These are phyloP conservation scores for Fistulinella prunicolor DNA, from an alignment of 768 basidiomycete species.

Conservation along the genomic window DNA sequence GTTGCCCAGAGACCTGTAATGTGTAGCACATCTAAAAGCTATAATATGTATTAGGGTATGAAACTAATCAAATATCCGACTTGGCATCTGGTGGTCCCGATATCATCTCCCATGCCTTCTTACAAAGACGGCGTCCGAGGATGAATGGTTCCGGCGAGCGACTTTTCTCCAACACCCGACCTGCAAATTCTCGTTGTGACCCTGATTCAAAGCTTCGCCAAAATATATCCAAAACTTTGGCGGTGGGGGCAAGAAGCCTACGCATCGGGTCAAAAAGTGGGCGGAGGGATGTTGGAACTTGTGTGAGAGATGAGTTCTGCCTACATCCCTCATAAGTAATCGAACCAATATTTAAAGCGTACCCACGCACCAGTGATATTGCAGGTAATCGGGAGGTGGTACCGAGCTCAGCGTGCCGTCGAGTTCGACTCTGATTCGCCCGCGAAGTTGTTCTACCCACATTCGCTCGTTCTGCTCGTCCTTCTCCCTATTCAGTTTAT, in stretches of 20 bases:
- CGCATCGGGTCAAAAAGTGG: constrained; percentile 52
- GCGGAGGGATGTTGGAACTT: constrained; percentile 54
- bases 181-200: constrained; percentile 54
- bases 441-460: constrained; percentile 28
- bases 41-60: constrained; percentile 21
- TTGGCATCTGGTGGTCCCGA: constrained; percentile 29
- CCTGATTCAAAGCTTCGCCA: constrained; percentile 55
- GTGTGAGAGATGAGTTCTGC: constrained; percentile 51
- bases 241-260: constrained; percentile 56
- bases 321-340: constrained; percentile 27
- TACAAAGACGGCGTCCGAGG: constrained; percentile 39
- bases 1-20: not conserved
- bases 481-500: constrained; percentile 38
- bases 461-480: constrained; percentile 54
- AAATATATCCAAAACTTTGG: constrained; percentile 48
- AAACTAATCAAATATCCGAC: constrained; percentile 19
- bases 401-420: constrained; percentile 31
- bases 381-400: constrained; percentile 20
- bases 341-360: constrained; percentile 4
- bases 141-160: constrained; percentile 56
- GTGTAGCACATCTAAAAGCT: constrained; percentile 9
- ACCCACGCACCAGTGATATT: constrained; percentile 38
- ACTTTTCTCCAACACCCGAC: constrained; percentile 62
- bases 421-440: constrained; percentile 22
- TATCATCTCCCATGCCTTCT: constrained; percentile 40